phyloP scores from a whole-genome alignment of 225 moss, liverwort and hornwort species.

The Marchantia paleacea region DNA sequence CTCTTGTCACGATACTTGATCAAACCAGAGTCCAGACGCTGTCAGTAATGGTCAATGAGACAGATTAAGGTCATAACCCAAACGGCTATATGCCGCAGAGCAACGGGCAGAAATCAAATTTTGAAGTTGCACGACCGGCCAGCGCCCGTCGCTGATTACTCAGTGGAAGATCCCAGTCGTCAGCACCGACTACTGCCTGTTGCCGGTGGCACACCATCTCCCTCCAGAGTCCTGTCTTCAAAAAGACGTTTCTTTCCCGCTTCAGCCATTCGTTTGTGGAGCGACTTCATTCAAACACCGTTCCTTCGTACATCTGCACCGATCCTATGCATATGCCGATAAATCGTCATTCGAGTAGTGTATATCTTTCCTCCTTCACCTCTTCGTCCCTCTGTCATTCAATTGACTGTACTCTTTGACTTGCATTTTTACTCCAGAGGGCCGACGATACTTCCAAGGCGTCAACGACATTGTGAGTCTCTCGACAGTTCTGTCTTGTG shows the following conservation, averaged over 20 bases:
- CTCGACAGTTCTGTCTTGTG: too few species aligned
- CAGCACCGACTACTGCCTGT: neutral
- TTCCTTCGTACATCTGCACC: neutral
- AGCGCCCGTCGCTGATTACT: neutral
- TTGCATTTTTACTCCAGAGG: neutral
- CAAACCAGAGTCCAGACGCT: too few species aligned
- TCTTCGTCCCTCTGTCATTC: neutral
- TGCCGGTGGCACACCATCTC: neutral
- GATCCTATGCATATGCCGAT: neutral
- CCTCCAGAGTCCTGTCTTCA: constrained; percentile 9
- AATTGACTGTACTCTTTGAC: neutral
- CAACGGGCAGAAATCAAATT: constrained; percentile 16
- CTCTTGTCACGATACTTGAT: too few species aligned
- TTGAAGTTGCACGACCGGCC: neutral
- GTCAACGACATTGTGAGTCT: too few species aligned
- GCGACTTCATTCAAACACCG: neutral
- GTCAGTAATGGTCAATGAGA: too few species aligned
- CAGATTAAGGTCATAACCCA: neutral
- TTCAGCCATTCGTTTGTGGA: neutral
- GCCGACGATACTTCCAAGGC: too few species aligned
- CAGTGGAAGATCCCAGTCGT: neutral
- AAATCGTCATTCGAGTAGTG: neutral
- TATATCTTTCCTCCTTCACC: too few species aligned
- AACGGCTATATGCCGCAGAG: constrained; percentile 13
- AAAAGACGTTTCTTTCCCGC: neutral